Conservation (phyloP, 108 stramenopile species). For the Skeletonema menzelii region DNA sequence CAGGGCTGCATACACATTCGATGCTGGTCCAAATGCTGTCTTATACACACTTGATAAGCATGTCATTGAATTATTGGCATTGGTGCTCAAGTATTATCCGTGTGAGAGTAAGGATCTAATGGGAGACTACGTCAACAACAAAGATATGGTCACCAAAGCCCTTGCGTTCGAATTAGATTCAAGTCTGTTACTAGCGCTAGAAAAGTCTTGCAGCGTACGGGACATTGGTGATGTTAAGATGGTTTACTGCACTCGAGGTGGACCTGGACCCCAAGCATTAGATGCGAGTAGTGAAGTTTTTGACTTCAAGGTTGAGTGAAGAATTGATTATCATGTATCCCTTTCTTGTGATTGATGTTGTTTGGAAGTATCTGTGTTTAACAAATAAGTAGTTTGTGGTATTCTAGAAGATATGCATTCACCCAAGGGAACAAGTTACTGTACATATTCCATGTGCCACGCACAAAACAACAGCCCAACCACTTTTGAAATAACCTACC, state of each 20-base stretch:
- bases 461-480: no score
- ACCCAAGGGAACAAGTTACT: no score
- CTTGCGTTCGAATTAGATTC: constrained; percentile 47
- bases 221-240: constrained; percentile 76
- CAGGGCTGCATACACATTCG: constrained; percentile 97
- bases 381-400: no score
- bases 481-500: no score
- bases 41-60: constrained; percentile 75
- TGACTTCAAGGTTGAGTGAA: constrained; percentile 29
- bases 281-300: constrained; percentile 18
- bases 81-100: constrained; percentile 79
- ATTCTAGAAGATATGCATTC: no score
- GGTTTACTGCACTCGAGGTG: constrained; percentile 78
- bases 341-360: background rate
- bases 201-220: constrained; percentile 62
- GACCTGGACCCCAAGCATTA: constrained; percentile 76
- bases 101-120: constrained; percentile 26
- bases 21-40: constrained; percentile 99
- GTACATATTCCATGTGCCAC: no score
- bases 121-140: constrained; percentile 58
- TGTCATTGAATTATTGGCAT: constrained; percentile 68
- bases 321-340: background rate
- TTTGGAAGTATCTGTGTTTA: background rate
- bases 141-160: constrained; percentile 39
- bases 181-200: constrained; percentile 56